Conservation (phyloP, 1,139 yeast species). For the Pichia sp. region DNA sequence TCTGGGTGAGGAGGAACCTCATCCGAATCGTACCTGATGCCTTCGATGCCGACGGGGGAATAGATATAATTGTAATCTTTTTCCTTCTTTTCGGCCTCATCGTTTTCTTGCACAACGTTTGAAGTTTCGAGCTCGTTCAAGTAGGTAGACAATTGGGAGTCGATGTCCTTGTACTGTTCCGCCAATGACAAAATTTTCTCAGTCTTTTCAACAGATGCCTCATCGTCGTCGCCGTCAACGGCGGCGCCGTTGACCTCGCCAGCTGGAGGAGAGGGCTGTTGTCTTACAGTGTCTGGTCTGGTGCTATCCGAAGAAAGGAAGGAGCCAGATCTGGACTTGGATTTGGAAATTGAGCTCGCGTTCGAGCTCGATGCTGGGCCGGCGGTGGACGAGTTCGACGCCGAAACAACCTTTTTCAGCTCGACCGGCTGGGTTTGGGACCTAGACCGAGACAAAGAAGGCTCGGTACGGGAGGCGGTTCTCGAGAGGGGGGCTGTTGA, state of each 20-base stretch:
- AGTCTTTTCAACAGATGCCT: not conserved
- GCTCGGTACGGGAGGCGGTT: not conserved
- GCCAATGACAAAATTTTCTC: constrained; percentile 13
- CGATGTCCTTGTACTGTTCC: constrained; percentile 33
- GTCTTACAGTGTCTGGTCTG: not conserved
- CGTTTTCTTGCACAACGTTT: constrained; percentile 21
- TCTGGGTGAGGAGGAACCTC: constrained; percentile 48
- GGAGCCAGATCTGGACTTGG: not conserved
- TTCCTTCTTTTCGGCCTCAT: constrained; percentile 15
- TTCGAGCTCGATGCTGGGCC: not conserved
- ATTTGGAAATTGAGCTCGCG: not conserved
- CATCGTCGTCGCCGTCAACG: not conserved
- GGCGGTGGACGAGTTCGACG: not conserved
- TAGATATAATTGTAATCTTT: constrained; percentile 19
- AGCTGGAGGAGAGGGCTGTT: not conserved
- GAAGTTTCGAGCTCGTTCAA: constrained; percentile 39
- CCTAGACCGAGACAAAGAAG: not conserved
- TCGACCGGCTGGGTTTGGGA: not conserved
- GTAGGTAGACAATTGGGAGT: constrained; percentile 57
- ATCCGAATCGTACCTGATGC: constrained; percentile 32
- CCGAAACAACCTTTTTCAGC: not conserved
- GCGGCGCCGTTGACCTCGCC: not conserved
- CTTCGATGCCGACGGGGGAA: constrained; percentile 25
- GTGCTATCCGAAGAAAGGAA: not conserved
- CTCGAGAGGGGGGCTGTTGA: not conserved